A percentile compares a stretch with the other conserved stretches of the same genome.
phyloP scores from a whole-genome alignment of 1,284 basidiomycete genomes.

The Cryptococcus depauperatus region DNA sequence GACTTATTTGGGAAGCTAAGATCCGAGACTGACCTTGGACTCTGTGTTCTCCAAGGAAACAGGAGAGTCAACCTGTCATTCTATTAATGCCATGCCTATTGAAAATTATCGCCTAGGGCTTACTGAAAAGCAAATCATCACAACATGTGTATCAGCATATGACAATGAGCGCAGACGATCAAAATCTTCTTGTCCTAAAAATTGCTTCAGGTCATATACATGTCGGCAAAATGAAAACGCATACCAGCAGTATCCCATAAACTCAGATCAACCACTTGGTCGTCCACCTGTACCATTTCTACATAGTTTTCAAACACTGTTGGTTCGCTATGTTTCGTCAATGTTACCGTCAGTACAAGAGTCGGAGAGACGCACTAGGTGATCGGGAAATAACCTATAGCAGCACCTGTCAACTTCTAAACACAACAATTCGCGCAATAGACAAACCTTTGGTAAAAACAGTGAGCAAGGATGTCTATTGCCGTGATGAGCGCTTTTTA shows the following conservation, averaged over 20 bases:
- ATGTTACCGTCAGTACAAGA: background rate
- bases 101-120: slow-evolving; percentile 23
- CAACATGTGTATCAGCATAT: slow-evolving; percentile 89
- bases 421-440: no score
- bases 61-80: slow-evolving; percentile 71
- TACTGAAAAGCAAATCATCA: slow-evolving; percentile 90
- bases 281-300: slow-evolving; percentile 72
- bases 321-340: slow-evolving; percentile 58
- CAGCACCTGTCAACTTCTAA: background rate
- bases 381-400: slow-evolving; percentile 38
- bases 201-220: slow-evolving; percentile 1
- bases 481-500: slow-evolving; percentile 26
- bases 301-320: slow-evolving; percentile 90
- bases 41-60: slow-evolving; percentile 86
- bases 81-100: background rate
- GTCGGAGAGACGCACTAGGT: slow-evolving; percentile 29
- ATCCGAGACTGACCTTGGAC: slow-evolving; percentile 57
- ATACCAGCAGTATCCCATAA: slow-evolving; percentile 93
- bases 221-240: slow-evolving; percentile 23
- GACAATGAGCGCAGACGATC: slow-evolving; percentile 81
- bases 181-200: slow-evolving; percentile 89
- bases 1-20: background rate
- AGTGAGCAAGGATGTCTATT: slow-evolving; percentile 59
- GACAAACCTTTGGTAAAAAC: slow-evolving; percentile 42
- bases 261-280: slow-evolving; percentile 75